Base-by-base conservation (phyloP, 352 stramenopile genomes). In the Phytophthora pseudosyringae region DNA sequence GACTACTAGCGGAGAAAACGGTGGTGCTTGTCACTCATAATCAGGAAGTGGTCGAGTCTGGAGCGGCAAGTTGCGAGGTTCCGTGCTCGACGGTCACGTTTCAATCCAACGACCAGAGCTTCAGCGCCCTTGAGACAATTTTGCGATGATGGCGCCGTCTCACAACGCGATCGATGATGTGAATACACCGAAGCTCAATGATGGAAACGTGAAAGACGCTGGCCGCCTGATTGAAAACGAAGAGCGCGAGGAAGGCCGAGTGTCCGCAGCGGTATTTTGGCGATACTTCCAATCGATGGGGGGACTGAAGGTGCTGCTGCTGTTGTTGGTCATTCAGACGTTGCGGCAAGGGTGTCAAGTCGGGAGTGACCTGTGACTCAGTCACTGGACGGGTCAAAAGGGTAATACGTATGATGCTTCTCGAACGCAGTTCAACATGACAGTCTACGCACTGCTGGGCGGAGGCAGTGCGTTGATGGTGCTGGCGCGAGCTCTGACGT, bases 11-110 rank as follows among this genome's bases (percentile, higher is more conserved):
- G 96, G 96, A 99, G 71, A 98, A 98, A 67, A 81, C 80, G 18
- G 78, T 98, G 8, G 60, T 98, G 28, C 72, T 98, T 9, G 95
- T 97, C 4, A 98, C 95, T 3, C 96, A 98, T 76, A 90, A 77
- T 31, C 56, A 96, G 1, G 83, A 97, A 9, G 65, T 79, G 38
- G 75, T 83, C 45, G 67, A 35, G 15, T 73, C 60, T 15, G 46
- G 47, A 18, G 59, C 54, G 10, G 70, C 66, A 75, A 36, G 67
- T 56, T 32, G 68, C 67, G 0, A 35, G n/a, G n/a, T n/a, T n/a
- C n/a, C n/a, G n/a, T n/a, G n/a, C n/a, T n/a, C n/a, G n/a, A n/a
- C n/a, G n/a, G n/a, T n/a, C n/a, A n/a, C n/a, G n/a, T n/a, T n/a
- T n/a, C n/a, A n/a, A n/a, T n/a, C n/a, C n/a, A n/a, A n/a, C n/a